Evolutionary conservation across 2,329 filamentous ascomycete genomes (phyloP).

Genomic region (Arthrinium puccinioides): DNA sequence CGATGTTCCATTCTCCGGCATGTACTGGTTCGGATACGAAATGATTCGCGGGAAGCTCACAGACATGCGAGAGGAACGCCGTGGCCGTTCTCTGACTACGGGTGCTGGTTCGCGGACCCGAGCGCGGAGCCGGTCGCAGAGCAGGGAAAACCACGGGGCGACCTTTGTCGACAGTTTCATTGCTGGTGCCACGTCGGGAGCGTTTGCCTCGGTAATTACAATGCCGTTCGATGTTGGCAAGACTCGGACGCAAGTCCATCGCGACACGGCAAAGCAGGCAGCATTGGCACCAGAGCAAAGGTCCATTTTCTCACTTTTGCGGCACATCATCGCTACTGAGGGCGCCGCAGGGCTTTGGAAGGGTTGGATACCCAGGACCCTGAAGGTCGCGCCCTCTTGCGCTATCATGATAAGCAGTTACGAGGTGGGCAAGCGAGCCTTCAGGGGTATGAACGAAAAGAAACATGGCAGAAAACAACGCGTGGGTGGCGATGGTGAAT

Average conservation of each 20-base stretch:
- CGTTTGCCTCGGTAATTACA: constrained; percentile 78
- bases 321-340: constrained; percentile 84
- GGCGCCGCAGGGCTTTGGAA: constrained; percentile 76
- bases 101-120: constrained; percentile 27
- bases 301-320: constrained; percentile 75
- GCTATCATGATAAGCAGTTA: constrained; percentile 99
- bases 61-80: constrained; percentile 53
- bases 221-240: constrained; percentile 98
- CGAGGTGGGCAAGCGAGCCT: constrained; percentile 88
- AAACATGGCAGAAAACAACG: constrained; percentile 20
- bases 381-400: constrained; percentile 93
- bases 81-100: constrained; percentile 31
- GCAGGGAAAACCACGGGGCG: constrained; percentile 61
- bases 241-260: constrained; percentile 81
- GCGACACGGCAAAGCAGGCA: constrained; percentile 36
- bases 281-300: constrained; percentile 59
- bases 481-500: background rate
- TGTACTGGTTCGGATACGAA: constrained; percentile 99
- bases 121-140: constrained; percentile 49
- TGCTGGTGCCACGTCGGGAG: constrained; percentile 76
- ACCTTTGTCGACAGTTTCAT: constrained; percentile 87
- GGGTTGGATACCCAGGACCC: constrained; percentile 83
- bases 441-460: constrained; percentile 63
- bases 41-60: constrained; percentile 65
- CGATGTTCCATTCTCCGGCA: constrained; percentile 91